Evolutionary conservation across 257 asterid species (phyloP), one percentile per base, ranked within the genome.

Genomic region (Sherardia arvensis): DNA sequence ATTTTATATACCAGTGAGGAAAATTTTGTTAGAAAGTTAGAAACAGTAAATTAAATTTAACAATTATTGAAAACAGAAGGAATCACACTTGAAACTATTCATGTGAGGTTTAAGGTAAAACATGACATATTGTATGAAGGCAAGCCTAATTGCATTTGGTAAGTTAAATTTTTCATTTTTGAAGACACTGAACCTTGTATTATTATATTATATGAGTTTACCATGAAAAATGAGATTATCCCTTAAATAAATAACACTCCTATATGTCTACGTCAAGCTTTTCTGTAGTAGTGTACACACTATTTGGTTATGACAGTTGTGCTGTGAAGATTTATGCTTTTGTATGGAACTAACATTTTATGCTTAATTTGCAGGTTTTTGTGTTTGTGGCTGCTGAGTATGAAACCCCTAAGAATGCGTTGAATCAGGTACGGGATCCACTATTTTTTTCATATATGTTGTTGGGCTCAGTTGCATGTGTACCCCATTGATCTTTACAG

Each of bases 321-420:
- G 12, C n/a, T 11, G n/a, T 57, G 1, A 27, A 14, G 23, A 15
- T 14, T 8, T 9, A 27, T 17, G 33, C n/a, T 18, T 17, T 57
- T 29, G 2, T 9, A n/a, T 23, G 34, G 32, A n/a, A 27, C 27
- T 49, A 3, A 11, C 43, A 48, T 54, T 4, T 59, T 30, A 7
- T 68, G 21, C 64, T 43, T 48, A 55, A 22, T 71, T 74, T 79
- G 66, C 85, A 93, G 99, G 96, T 93, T 64, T 93, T 93, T 69
- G 99, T 90, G 66, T 93, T 93, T 75, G 73, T 93, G 78, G 88
- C 99, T 17, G 99, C 99, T 6, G 99, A 93, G 76, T 93, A 93
- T 68, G 84, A 66, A 76, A 93, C 97, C 61, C 84, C 90, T 12
- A 87, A 90, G 78, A 90, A 90, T 61, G 69, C 82, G 4, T 75